A percentile compares a stretch with the other conserved stretches of the same genome.
Conservation (phyloP, 192 early-diverging fungal genomes). For the Gonapodya prolifera region DNA sequence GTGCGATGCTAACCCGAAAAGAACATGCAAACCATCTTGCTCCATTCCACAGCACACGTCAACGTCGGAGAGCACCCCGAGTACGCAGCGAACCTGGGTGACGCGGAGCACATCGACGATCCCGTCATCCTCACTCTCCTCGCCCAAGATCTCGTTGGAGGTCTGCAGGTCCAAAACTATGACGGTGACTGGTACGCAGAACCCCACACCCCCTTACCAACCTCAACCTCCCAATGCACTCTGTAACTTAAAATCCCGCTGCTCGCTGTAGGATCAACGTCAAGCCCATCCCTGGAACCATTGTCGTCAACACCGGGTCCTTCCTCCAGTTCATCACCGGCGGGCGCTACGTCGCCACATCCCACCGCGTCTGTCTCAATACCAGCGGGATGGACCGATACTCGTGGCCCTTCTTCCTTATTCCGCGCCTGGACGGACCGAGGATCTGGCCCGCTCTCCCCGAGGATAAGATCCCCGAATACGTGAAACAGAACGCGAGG, state of each 20-base stretch:
- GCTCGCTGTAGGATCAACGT: not conserved
- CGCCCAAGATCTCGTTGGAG: not conserved
- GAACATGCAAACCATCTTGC: too few species aligned
- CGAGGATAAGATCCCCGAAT: not conserved
- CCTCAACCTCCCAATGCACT: too few species aligned
- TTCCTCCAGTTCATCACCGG: constrained; percentile 2
- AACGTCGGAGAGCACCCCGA: not conserved
- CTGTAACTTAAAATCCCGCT: too few species aligned
- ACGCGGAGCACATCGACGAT: not conserved
- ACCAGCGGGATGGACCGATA: not conserved
- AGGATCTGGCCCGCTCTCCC: not conserved
- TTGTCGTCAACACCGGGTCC: constrained; percentile 2
- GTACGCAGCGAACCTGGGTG: not conserved
- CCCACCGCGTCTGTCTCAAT: not conserved
- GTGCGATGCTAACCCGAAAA: too few species aligned
- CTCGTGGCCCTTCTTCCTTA: not conserved
- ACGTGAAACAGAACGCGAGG: not conserved
- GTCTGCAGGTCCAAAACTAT: not conserved
- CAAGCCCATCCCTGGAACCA: not conserved
- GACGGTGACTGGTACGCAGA: not conserved
- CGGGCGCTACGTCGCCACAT: not conserved
- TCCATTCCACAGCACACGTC: too few species aligned
- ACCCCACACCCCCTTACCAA: too few species aligned
- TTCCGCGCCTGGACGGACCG: not conserved
- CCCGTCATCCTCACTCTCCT: not conserved